Evolutionary conservation across 805 yeast species (phyloP).

Genomic region (Candida khao-thaluensis): DNA sequence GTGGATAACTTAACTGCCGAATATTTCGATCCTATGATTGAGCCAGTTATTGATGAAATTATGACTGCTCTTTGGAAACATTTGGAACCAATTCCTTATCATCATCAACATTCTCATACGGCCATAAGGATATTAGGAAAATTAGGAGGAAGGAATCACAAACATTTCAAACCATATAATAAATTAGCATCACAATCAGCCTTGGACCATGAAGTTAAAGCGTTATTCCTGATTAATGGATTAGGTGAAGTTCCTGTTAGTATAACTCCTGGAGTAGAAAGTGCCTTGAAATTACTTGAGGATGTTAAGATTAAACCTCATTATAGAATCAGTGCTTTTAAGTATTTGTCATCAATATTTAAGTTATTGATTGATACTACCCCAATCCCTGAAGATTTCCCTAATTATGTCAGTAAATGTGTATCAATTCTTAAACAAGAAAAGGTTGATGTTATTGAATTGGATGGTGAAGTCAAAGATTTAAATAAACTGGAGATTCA

Average conservation of each 20-base stretch:
- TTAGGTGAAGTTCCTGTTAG: constrained; percentile 64
- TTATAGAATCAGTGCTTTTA: constrained; percentile 76
- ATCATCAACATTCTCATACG: constrained; percentile 93
- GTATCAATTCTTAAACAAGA: constrained; percentile 46
- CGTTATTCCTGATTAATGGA: constrained; percentile 71
- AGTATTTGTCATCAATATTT: constrained; percentile 63
- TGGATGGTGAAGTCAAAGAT: constrained; percentile 47
- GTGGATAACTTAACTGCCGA: constrained; percentile 96
- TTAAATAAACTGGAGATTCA: constrained; percentile 52
- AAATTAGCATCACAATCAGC: constrained; percentile 56
- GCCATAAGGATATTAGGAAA: constrained; percentile 92
- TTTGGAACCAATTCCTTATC: constrained; percentile 87
- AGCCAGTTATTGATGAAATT: constrained; percentile 92
- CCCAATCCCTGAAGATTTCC: constrained; percentile 45
- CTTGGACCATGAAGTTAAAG: constrained; percentile 67
- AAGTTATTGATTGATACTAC: constrained; percentile 63
- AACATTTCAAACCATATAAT: constrained; percentile 73
- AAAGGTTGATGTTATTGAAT: constrained; percentile 28
- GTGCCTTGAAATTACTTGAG: constrained; percentile 74
- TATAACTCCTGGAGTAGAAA: constrained; percentile 76
- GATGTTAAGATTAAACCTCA: constrained; percentile 62
- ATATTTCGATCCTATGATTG: constrained; percentile 94
- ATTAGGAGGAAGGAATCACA: constrained; percentile 92
- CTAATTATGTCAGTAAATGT: constrained; percentile 47
- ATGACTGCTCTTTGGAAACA: constrained; percentile 92